Conservation (phyloP, 306 rosid genomes). For the Corylus heterophylla region DNA sequence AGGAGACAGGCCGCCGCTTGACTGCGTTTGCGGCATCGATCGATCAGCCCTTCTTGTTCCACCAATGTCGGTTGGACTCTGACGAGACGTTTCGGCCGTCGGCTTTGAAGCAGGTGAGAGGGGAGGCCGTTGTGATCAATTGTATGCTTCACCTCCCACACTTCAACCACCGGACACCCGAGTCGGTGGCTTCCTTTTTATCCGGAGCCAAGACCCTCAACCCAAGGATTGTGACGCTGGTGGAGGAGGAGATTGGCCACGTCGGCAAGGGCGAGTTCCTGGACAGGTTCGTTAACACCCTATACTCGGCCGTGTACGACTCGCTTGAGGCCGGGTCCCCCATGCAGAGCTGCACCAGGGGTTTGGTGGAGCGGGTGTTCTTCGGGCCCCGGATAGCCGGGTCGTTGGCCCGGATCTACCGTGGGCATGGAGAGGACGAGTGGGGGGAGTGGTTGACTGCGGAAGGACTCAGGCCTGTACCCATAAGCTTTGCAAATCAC, state of each 20-base stretch:
- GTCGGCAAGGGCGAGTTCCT: constrained; percentile 43
- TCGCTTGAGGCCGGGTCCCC: constrained; percentile 82
- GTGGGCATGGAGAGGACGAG: constrained; percentile 27
- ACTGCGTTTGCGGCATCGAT: constrained; percentile 70
- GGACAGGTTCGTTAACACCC: constrained; percentile 63
- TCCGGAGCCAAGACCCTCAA: constrained; percentile 51
- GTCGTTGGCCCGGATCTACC: constrained; percentile 54
- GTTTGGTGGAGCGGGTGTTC: constrained; percentile 75
- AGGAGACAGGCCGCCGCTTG: constrained; percentile 73
- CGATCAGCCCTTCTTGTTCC: constrained; percentile 80
- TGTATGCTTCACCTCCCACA: constrained; percentile 88
- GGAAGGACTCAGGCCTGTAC: constrained; percentile 43
- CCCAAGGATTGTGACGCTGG: constrained; percentile 62
- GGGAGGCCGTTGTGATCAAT: constrained; percentile 74
- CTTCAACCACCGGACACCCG: constrained; percentile 49
- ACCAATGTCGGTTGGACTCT: constrained; percentile 74
- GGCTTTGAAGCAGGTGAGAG: constrained; percentile 55
- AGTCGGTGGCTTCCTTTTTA: constrained; percentile 65
- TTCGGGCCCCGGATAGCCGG: constrained; percentile 67
- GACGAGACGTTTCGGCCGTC: constrained; percentile 72
- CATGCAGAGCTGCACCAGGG: constrained; percentile 61
- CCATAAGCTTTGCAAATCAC: constrained; percentile 69
- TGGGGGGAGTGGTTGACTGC: constrained; percentile 67
- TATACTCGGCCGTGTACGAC: constrained; percentile 76
- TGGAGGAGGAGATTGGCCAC: constrained; percentile 60